Base-by-base conservation (phyloP, 345 rosid species). In the Rhizophora apiculata region DNA sequence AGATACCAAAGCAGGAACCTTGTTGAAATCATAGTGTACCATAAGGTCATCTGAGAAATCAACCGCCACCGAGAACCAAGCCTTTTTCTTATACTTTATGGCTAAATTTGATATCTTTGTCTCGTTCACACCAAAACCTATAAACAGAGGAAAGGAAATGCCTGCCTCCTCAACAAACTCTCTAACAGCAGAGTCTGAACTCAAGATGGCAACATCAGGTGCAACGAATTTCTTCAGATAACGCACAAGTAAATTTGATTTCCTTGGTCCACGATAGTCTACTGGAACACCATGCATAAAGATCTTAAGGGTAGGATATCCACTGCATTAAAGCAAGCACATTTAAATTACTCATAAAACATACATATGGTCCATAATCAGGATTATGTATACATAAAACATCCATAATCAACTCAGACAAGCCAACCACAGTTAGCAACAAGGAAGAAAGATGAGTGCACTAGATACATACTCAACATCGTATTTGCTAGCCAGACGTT, bases 211-310 rank as follows among this genome's bases (percentile, higher is more conserved):
- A 65, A 92, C 96, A 87, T 95, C 85, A 51, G 96, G 89, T 76
- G 98, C 91, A 59, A 95, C 94, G 72, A 89, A 92, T 81, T 95
- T 95, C 86, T 82, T 90, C 76, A 95, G 80, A 69, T 85, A 90
- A 20, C 87, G 91, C 54, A 95, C 91, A 18, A 92, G 96, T 60
- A 85, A 76, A 29, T 87, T 94, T 6, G 99, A 85, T 82, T 92
- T 85, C 73, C 99, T 87, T 0, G 98, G 97, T 61, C 99, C 99
- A 56, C 87, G 67, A 69, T 95, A 95, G 30, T 90, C 99, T 58
- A 83, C 79, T 22, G 96, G 86, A 61, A 88, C 86, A 24, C 99
- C 99, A 73, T 92, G 93, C 71, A 78, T 81, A 79, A 86, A 92
- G 48, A 95, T 81, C 85, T 85, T 90, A 70, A 95, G 92, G 13